Evolutionary conservation across 768 basidiomycete species (phyloP).

Genomic region (Phaffia australis): DNA sequence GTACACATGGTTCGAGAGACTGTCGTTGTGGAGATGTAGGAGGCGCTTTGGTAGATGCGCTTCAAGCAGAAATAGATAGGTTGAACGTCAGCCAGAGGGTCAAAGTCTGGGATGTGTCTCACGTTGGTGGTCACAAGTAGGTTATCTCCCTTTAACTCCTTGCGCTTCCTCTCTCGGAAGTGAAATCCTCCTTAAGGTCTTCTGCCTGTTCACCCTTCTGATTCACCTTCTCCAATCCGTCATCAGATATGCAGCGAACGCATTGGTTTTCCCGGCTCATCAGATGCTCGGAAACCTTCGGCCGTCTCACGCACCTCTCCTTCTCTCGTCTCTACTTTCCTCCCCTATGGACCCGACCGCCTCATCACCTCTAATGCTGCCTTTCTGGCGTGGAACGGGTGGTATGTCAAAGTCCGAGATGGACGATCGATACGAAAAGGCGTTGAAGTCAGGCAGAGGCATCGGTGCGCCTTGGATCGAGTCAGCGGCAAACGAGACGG

Average conservation of each 20-base stretch:
- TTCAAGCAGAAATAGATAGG: constrained; percentile 47
- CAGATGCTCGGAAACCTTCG: constrained; percentile 56
- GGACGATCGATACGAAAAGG: not conserved
- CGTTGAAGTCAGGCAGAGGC: not conserved
- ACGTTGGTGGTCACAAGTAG: constrained; percentile 76
- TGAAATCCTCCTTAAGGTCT: constrained; percentile 35
- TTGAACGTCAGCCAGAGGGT: constrained; percentile 39
- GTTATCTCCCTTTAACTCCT: constrained; percentile 31
- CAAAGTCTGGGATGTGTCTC: constrained; percentile 55
- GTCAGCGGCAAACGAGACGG: not conserved
- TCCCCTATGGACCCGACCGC: not conserved
- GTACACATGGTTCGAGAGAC: constrained; percentile 67
- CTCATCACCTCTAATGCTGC: constrained; percentile 8
- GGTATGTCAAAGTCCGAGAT: constrained; percentile 10
- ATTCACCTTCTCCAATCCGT: not conserved
- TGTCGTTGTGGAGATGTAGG: constrained; percentile 68
- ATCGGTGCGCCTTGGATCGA: not conserved
- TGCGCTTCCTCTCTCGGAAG: constrained; percentile 7
- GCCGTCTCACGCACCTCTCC: constrained; percentile 48
- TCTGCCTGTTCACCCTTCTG: not conserved
- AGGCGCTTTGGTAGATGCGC: constrained; percentile 46
- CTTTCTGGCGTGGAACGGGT: constrained; percentile 18
- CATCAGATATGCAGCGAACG: constrained; percentile 38
- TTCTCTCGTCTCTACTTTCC: constrained; percentile 38
- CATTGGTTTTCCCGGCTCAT: constrained; percentile 32